Evolutionary conservation across 108 stramenopile species (phyloP), one percentile per base, ranked within the genome.

Genomic region (Skeletonema tropicum): DNA sequence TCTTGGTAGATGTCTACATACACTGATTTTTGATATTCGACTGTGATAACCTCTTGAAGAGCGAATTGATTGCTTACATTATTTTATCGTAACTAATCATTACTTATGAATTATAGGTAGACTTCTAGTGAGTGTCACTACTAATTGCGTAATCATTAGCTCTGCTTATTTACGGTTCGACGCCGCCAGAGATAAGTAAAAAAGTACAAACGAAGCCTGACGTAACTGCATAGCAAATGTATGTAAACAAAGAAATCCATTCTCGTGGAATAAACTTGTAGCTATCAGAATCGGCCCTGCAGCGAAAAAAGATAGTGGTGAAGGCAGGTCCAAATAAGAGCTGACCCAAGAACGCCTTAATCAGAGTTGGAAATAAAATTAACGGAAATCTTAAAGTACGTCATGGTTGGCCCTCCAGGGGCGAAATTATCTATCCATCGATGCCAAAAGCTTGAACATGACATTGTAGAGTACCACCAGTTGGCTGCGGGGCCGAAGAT

Each of bases 151-250:
- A 29, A 29, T 29, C 26, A 29, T 29, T 29, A 29, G 26, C 26
- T 29, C 48, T 49, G 17, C 48, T n/a, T 49, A 5, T 49, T 19
- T 49, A 49, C 81, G 76, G 72, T 92, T 94, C 6, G 93, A 75
- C 17, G 93, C 85, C 15, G 32, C 7, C 4, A 88, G 42, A 29
- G 89, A 89, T 38, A 96, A 75, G 72, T 94, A 97, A 35, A 97
- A 97, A 87, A 11, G 92, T 94, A 93, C 96, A 94, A 30, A 97
- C 86, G 70, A 94, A 87, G 14, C 85, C 86, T n/a, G n/a, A n/a
- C n/a, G n/a, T n/a, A n/a, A n/a, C n/a, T n/a, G n/a, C n/a, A n/a
- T n/a, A n/a, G 36, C 87, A 88, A 60, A 90, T 32, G 67, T 97
- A 93, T 38, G 93, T 74, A 66, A 93, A 94, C 10, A 97, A 67